A percentile compares a stretch with the other conserved stretches of the same genome.
Conservation (phyloP, 2,329 filamentous ascomycete species). For the Ilyonectria sp. region DNA sequence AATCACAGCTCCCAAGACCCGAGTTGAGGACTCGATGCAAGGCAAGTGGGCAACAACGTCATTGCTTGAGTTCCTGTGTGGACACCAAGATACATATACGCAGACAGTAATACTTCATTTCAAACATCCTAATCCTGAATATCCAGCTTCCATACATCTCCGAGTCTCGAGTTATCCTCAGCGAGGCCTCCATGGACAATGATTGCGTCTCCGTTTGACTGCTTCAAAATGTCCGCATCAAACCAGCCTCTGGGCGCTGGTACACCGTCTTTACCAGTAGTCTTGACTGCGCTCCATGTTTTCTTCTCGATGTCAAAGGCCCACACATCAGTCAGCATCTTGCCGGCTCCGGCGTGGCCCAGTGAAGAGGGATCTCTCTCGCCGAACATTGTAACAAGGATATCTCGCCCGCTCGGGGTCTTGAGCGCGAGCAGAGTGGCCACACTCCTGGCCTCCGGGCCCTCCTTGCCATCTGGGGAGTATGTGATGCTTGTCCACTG, state of each 20-base stretch:
- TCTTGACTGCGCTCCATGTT: constrained; percentile 48
- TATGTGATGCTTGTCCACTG: constrained; percentile 48
- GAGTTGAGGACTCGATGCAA: too few species aligned
- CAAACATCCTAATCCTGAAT: background rate
- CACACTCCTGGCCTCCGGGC: constrained; percentile 53
- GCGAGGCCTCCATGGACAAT: constrained; percentile 58
- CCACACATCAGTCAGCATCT: constrained; percentile 59
- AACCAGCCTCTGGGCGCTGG: constrained; percentile 59
- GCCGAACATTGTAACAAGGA: constrained; percentile 58
- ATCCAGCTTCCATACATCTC: constrained; percentile 53
- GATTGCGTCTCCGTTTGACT: constrained; percentile 38
- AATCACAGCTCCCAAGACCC: too few species aligned
- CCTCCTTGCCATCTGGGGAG: constrained; percentile 46
- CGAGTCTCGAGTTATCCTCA: constrained; percentile 55
- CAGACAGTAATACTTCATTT: too few species aligned
- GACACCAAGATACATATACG: background rate
- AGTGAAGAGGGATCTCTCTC: constrained; percentile 56
- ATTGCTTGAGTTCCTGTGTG: too few species aligned
- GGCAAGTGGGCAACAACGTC: too few species aligned
- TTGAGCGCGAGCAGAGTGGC: constrained; percentile 45
- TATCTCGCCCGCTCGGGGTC: constrained; percentile 30
- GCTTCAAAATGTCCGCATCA: constrained; percentile 51
- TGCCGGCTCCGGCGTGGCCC: constrained; percentile 58
- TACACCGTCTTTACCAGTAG: constrained; percentile 27
- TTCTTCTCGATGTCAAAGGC: constrained; percentile 53